Evolutionary conservation across 139 green algal species (phyloP).

Genomic region (Tetraselmis striata): DNA sequence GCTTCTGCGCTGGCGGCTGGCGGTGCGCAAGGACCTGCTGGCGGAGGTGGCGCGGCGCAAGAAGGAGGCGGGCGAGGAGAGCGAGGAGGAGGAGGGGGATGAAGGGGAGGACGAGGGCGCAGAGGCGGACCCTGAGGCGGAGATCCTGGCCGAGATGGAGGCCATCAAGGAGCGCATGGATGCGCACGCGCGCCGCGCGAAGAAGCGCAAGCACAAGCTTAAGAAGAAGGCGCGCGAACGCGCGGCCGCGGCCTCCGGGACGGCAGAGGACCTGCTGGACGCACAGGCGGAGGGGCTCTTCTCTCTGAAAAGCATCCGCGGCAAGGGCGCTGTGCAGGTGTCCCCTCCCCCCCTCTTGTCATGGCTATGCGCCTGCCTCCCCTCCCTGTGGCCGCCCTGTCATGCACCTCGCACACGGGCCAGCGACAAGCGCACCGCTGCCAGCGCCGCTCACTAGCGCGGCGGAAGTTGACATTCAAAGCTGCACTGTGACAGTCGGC

Average conservation of each 20-base stretch:
- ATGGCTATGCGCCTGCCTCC: no score
- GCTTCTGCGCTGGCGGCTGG: conserved; percentile 80
- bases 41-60: conserved; percentile 14
- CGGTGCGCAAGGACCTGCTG: conserved; percentile 27
- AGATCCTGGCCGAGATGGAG: conserved; percentile 82
- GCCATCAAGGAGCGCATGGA: conserved; percentile 66
- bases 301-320: conserved; percentile 17
- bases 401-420: no score
- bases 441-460: no score
- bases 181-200: conserved; percentile 31
- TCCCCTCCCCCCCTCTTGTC: no score
- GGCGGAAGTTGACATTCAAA: no score
- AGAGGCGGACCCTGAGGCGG: conserved; percentile 59
- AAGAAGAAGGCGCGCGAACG: conserved; percentile 74
- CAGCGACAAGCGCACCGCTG: no score
- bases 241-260: conserved; percentile 9
- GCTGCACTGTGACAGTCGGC: no score
- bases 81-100: conserved; percentile 1
- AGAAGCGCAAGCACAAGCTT: conserved; percentile 54
- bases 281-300: conserved; percentile 36
- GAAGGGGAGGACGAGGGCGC: conserved; percentile 16
- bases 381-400: no score
- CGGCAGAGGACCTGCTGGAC: neutral
- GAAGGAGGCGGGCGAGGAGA: conserved; percentile 9
- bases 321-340: neutral